These are phyloP conservation scores for Fusarium compactum DNA, from an alignment of 2,329 filamentous ascomycete genomes.

Conservation along the genomic window DNA sequence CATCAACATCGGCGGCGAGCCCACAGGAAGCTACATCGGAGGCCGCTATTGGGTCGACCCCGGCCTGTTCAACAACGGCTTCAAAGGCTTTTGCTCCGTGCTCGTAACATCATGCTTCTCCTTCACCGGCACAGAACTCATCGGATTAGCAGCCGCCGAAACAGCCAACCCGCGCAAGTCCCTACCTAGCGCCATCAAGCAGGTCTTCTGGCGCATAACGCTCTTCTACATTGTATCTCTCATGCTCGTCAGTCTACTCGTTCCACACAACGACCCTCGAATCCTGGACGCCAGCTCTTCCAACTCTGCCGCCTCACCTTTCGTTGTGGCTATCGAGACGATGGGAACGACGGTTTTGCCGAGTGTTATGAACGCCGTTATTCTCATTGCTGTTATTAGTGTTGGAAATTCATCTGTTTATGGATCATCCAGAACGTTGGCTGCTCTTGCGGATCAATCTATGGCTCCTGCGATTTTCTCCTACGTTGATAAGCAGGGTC, in stretches of 20 bases:
- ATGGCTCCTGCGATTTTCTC: conserved; percentile 82
- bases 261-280: conserved; percentile 75
- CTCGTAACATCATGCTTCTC: conserved; percentile 82
- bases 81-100: conserved; percentile 81
- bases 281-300: conserved; percentile 71
- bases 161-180: conserved; percentile 83
- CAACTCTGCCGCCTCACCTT: conserved; percentile 82
- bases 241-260: conserved; percentile 82
- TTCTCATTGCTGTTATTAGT: conserved; percentile 90
- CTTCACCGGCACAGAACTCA: conserved; percentile 80
- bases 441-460: conserved; percentile 87
- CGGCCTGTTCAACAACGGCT: conserved; percentile 83
- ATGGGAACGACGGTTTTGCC: conserved; percentile 85
- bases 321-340: conserved; percentile 89
- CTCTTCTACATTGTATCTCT: conserved; percentile 90
- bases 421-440: conserved; percentile 90
- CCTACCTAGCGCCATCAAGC: conserved; percentile 89
- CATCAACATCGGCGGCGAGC: conserved; percentile 83
- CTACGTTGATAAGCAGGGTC: conserved; percentile 85
- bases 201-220: conserved; percentile 93
- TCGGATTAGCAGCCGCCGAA: conserved; percentile 81
- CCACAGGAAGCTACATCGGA: conserved; percentile 80
- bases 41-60: conserved; percentile 81
- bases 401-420: conserved; percentile 94
- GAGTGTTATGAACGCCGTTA: conserved; percentile 91